Percentiles rank a stretch among this genome's conserved stretches.
phyloP scores from a whole-genome alignment of 2,329 filamentous ascomycete species.

The Fusarium dlaminii region DNA sequence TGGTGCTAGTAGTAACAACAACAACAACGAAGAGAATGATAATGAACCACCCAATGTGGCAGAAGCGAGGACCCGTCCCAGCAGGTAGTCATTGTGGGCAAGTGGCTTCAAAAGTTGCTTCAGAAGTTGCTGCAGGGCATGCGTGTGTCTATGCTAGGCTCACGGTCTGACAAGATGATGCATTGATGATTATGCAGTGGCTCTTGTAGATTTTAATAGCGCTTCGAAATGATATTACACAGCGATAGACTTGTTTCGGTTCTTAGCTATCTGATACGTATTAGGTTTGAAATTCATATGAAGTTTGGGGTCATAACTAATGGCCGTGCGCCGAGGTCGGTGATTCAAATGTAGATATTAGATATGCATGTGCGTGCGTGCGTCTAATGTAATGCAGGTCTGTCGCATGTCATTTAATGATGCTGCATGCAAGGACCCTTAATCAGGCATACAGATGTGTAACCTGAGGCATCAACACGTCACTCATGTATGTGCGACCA shows the following conservation, averaged over 20 bases:
- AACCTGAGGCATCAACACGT: slow-evolving; percentile 24
- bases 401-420: background rate
- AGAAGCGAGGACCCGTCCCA: background rate
- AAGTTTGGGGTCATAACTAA: background rate
- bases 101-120: background rate
- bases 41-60: background rate
- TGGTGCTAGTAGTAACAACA: background rate
- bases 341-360: background rate
- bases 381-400: background rate
- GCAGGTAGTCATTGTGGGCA: background rate
- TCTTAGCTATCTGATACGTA: background rate
- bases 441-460: background rate
- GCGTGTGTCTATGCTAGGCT: background rate
- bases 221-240: background rate
- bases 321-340: background rate
- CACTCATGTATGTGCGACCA: background rate
- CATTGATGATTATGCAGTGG: background rate
- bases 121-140: background rate
- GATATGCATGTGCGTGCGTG: background rate
- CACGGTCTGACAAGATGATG: background rate
- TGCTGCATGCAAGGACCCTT: slow-evolving; percentile 9
- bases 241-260: slow-evolving; percentile 1
- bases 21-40: background rate
- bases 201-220: background rate
- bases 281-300: background rate